Evolutionary conservation across 768 basidiomycete species (phyloP), one percentile per base, ranked within the genome.

Genomic region (Psilocybe cubensis): DNA sequence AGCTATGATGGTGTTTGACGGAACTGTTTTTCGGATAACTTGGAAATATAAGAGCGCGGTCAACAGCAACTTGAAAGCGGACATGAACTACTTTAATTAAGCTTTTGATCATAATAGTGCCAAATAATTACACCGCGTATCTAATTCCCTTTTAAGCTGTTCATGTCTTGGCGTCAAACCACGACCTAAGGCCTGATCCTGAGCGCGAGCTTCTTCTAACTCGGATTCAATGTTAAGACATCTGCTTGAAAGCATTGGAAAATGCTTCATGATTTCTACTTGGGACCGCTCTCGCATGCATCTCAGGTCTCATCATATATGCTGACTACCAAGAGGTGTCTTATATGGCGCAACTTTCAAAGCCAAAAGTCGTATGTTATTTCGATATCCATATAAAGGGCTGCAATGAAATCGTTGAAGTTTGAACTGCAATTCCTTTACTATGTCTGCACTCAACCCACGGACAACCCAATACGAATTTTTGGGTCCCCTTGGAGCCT

Each of bases 381-480:
- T 38, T n/a, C 5, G n/a, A n/a, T 17, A 38, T 38, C 12, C n/a
- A 38, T 38, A 38, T 14, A 4, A 38, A n/a, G n/a, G n/a, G n/a
- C n/a, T 38, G 35, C 35, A 12, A 5, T 38, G 35, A 38, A 38
- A 38, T 12, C 31, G 14, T 10, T 38, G 5, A 11, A 11, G 12
- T 14, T 38, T 1, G 5, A 4, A 38, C 35, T n/a, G n/a, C n/a
- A n/a, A n/a, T n/a, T n/a, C n/a, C 14, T 11, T 5, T 17, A n/a
- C 27, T 17, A 48, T 48, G 46, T 48, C 59, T 43, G 38, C 64
- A 47, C 74, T 88, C 65, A 92, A 92, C 62, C 92, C 91, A 0
- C 80, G 79, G 50, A 89, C 93, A 29, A 85, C 77, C 0, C 70
- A 76, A 41, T 94, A 89, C 72, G 94, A 96, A 67, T 96, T 96